Base-by-base conservation (phyloP, 139 green algal species). In the Tetraselmis chui region DNA sequence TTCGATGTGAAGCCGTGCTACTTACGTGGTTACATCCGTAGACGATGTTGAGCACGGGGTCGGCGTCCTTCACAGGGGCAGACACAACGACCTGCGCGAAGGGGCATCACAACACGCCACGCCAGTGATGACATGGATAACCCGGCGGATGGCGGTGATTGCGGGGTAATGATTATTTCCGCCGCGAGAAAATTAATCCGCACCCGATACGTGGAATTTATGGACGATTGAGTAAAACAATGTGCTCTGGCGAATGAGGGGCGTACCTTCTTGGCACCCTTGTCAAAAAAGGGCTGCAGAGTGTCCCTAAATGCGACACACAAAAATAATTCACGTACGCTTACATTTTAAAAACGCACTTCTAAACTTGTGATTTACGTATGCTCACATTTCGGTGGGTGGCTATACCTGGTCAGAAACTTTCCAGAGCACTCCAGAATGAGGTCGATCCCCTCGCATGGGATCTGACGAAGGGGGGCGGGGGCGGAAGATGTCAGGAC, bases 41-140 rank as follows among this genome's bases (percentile, higher is more conserved):
- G 23, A 97, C 94, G 23, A 97, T 88, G 82, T 96, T 97, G 32
- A 94, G 88, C 76, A 94, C 92, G 1, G 91, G 89, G 59, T 86
- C 29, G 2, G 89, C 59, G 76, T 96, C 93, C 89, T 97, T 96
- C 27, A 96, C 91, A 5, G 94, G 94, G 30, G 94, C 94, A 1
- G 87, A 91, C 5, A 97, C 93, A 28, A 96, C 87, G 31, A 97
- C 90, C 84, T 92, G 86, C 26, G 45, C 79, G n/a, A 77, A 77
- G 67, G n/a, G 2, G 27, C 28, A 79, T 75, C 1, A 1, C 2
- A 74, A 1, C 80, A 79, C 59, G 80, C 78, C 59, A 1, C 26
- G 18, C 23, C 32, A 18, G 2, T n/a, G 45, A 67, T 67, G 45
- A 5, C 5, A 67, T 67, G 11, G 45, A 67, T 67, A 18, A 67